Conservation (phyloP, 129 eudicot genomes). For the Pittosporum tobira region DNA sequence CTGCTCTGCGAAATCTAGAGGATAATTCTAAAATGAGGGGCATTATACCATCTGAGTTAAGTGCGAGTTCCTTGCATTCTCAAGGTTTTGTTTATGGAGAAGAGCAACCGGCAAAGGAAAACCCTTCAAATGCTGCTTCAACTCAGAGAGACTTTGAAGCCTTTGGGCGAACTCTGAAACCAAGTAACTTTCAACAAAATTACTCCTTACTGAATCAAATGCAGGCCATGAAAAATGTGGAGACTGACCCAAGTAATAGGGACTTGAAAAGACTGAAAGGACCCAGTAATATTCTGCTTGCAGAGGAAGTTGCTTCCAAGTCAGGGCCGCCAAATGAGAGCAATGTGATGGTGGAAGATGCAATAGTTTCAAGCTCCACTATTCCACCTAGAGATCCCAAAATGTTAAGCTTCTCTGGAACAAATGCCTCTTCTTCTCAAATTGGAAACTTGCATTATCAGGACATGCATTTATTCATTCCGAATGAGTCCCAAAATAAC, state of each 20-base stretch:
- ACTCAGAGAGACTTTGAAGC: slow-evolving; percentile 68
- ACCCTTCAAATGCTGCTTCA: slow-evolving; percentile 38
- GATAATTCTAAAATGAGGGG: slow-evolving; percentile 28
- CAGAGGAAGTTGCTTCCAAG: slow-evolving; percentile 21
- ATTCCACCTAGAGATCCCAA: slow-evolving; percentile 35
- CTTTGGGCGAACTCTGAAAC: slow-evolving; percentile 73
- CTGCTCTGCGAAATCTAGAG: slow-evolving; percentile 26
- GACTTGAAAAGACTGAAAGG: slow-evolving; percentile 48
- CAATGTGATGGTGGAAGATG: slow-evolving; percentile 20
- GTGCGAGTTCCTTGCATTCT: slow-evolving; percentile 14
- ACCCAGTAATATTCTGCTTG: slow-evolving; percentile 22
- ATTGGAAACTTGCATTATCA: slow-evolving; percentile 31
- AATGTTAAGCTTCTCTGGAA: slow-evolving; percentile 27
- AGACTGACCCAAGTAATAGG: slow-evolving; percentile 45
- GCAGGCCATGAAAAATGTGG: slow-evolving; percentile 40
- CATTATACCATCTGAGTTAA: slow-evolving; percentile 22
- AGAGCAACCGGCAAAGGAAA: slow-evolving; percentile 27
- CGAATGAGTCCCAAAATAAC: slow-evolving; percentile 25
- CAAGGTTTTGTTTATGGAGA: slow-evolving; percentile 25
- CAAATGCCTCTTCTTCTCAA: slow-evolving; percentile 32
- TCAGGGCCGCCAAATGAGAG: slow-evolving; percentile 24
- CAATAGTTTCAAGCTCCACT: slow-evolving; percentile 7
- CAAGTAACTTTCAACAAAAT: slow-evolving; percentile 39
- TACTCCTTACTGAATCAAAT: slow-evolving; percentile 61
- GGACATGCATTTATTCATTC: slow-evolving; percentile 31